These are phyloP conservation scores for Andrographis paniculata DNA, from an alignment of 305 asterid species.

Conservation along the genomic window DNA sequence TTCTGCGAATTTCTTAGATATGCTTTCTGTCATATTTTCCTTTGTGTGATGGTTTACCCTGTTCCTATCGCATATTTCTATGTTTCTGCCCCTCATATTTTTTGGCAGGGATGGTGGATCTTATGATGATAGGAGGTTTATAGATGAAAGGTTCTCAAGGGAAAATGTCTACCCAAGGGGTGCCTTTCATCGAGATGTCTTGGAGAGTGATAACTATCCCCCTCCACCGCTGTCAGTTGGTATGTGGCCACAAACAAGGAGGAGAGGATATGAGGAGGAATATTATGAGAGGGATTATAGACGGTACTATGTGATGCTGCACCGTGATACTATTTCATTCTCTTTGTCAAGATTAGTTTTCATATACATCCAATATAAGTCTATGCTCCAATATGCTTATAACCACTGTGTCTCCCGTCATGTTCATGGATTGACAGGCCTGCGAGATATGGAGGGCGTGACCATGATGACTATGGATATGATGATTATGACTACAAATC, in stretches of 20 bases:
- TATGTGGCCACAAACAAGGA: constrained; percentile 79
- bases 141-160: constrained; percentile 88
- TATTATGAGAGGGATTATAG: constrained; percentile 79
- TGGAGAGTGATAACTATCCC: constrained; percentile 79
- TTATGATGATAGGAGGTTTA: constrained; percentile 84
- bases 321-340: constrained; percentile 46
- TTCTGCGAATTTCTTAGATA: constrained; percentile 2
- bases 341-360: no score
- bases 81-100: constrained; percentile 31
- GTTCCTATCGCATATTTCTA: constrained; percentile 28
- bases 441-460: constrained; percentile 73
- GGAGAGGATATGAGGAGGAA: constrained; percentile 78
- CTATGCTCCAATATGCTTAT: constrained; percentile 22
- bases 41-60: constrained; percentile 19
- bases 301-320: constrained; percentile 74
- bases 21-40: neutral
- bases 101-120: constrained; percentile 82
- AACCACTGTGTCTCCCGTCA: constrained; percentile 31
- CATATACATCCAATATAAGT: no score
- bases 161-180: constrained; percentile 68
- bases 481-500: constrained; percentile 83
- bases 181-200: constrained; percentile 58
- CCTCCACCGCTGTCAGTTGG: constrained; percentile 59
- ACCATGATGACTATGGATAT: constrained; percentile 68
- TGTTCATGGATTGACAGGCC: constrained; percentile 64